phyloP scores from a whole-genome alignment of 2,329 filamentous ascomycete species.

The Herpotrichia juniperi region DNA sequence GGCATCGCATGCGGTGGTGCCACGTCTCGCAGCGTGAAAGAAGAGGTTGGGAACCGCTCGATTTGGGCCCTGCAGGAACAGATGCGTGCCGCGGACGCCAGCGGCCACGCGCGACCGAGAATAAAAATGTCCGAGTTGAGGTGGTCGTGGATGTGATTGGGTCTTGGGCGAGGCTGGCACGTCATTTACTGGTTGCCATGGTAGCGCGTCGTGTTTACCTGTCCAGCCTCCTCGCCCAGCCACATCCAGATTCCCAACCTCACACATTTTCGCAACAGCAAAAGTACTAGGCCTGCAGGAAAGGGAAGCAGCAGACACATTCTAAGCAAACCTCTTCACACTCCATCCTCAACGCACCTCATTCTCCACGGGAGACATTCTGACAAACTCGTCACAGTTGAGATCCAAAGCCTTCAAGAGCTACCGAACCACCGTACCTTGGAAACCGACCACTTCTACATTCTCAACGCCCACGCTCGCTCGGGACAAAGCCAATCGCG shows the following conservation, averaged over 20 bases:
- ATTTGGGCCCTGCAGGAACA: slow-evolving; percentile 9
- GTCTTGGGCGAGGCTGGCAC: slow-evolving; percentile 1
- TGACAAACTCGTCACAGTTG: slow-evolving; percentile 40
- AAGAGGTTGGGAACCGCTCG: slow-evolving; percentile 18
- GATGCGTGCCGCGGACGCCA: neutral
- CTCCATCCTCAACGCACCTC: slow-evolving; percentile 23
- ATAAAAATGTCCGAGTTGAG: slow-evolving; percentile 3
- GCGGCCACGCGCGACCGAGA: neutral
- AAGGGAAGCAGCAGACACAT: slow-evolving; percentile 33
- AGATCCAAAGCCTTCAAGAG: slow-evolving; percentile 35
- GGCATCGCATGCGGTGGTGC: slow-evolving; percentile 6
- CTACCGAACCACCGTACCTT: slow-evolving; percentile 25
- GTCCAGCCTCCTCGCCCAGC: slow-evolving; percentile 36
- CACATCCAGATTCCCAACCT: slow-evolving; percentile 35
- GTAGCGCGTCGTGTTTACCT: slow-evolving; percentile 14
- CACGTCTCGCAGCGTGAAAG: slow-evolving; percentile 15
- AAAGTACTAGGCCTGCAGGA: slow-evolving; percentile 37
- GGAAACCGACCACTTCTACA: slow-evolving; percentile 21
- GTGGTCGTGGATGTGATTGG: slow-evolving; percentile 11
- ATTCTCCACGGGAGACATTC: slow-evolving; percentile 28
- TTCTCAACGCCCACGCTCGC: slow-evolving; percentile 20
- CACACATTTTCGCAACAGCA: slow-evolving; percentile 37
- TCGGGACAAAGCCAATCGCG: slow-evolving; percentile 28
- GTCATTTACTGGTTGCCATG: slow-evolving; percentile 23
- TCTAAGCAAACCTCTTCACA: slow-evolving; percentile 39